Base-by-base conservation (phyloP, 306 rosid genomes). In the Sophora flavescens region DNA sequence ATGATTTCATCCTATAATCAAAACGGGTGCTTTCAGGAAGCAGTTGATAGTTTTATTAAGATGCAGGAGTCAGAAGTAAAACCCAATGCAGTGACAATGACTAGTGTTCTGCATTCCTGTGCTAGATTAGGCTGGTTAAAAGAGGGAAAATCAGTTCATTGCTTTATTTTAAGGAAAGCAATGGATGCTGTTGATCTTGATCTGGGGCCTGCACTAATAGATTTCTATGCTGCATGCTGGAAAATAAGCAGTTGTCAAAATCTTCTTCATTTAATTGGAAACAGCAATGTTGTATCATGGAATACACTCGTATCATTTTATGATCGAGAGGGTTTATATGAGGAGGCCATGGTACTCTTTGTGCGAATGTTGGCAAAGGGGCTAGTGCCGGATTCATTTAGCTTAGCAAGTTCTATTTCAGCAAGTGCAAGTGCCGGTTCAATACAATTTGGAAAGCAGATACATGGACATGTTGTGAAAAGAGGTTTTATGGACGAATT, bases 321-420 rank as follows among this genome's bases (percentile, higher is more conserved):
- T 86, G 85, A 85, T 60, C 89, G 78, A n/a, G 87, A 84, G 57
- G 93, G 91, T 64, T 81, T 88, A 50, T 70, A 77, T 62, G 59
- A 44, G 16, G 87, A 90, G 69, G 93, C 97, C 11, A 78, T 89
- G 58, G 35, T 28, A 28, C 70, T 92, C 66, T 94, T 92, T 79
- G 82, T 72, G 35, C 76, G 63, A 72, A 87, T 94, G 91, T 79
- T 85, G 48, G 71, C 32, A 1, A 74, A 54, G 36, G 90, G 98
- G 66, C 73, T 90, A n/a, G 75, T 81, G 83, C 93, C 96, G 4
- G 93, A 94, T 78, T 81, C 98, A 11, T 94, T 74, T 80, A 83
- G 93, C 90, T 75, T 94, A 71, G 84, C 97, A 64, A 91, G 97
- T 71, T 86, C 96, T 76, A 89, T 91, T 72, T 85, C 97, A 28